Conservation (phyloP, 345 rosid species). For the Sisymbrium altissimum region DNA sequence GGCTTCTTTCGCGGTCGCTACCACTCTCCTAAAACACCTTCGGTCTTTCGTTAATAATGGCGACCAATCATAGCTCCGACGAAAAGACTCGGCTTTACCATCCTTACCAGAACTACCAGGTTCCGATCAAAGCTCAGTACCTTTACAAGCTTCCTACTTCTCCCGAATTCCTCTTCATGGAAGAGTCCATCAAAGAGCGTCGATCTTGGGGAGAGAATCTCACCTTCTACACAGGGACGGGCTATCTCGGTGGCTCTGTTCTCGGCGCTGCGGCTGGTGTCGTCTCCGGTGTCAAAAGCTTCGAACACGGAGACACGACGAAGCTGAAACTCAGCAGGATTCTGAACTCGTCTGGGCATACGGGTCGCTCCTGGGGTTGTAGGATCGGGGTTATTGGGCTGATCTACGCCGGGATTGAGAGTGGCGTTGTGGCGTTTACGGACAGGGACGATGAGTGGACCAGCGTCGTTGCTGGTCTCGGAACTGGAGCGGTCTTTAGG, state of each 20-base stretch:
- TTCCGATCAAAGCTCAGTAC: conserved; percentile 38
- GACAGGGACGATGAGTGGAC: conserved; percentile 90
- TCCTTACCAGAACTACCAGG: conserved; percentile 52
- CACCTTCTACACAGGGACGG: conserved; percentile 78
- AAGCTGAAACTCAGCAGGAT: conserved; percentile 79
- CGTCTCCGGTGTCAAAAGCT: conserved; percentile 44
- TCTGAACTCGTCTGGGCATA: conserved; percentile 67
- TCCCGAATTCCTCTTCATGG: conserved; percentile 84
- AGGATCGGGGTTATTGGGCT: conserved; percentile 68
- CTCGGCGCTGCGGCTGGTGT: conserved; percentile 60
- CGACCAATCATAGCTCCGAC: conserved; percentile 34
- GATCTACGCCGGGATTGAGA: conserved; percentile 73
- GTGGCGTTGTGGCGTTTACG: conserved; percentile 54
- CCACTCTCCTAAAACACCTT: background rate
- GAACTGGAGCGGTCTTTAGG: conserved; percentile 75
- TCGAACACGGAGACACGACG: conserved; percentile 66
- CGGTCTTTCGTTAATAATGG: background rate
- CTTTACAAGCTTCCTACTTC: conserved; percentile 79
- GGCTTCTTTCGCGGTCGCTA: no score
- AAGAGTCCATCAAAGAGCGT: conserved; percentile 68
- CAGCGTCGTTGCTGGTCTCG: conserved; percentile 79
- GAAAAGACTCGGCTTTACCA: conserved; percentile 55
- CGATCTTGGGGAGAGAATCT: conserved; percentile 98
- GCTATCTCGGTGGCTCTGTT: conserved; percentile 63
- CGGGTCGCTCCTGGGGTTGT: conserved; percentile 75